Evolutionary conservation across 129 eudicot species (phyloP), one percentile per base, ranked within the genome.

Genomic region (Gnaphalium uliginosum): DNA sequence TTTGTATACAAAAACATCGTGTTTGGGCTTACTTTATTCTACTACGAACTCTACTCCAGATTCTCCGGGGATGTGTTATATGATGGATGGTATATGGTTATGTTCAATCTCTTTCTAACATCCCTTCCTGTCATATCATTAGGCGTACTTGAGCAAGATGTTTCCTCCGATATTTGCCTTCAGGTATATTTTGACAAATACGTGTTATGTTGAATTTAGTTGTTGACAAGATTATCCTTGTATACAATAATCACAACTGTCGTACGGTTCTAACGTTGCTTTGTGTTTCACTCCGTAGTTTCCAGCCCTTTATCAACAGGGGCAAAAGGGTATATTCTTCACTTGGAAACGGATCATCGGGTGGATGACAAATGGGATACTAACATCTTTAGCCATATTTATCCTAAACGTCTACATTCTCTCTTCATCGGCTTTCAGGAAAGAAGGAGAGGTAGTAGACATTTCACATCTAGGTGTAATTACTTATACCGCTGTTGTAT

Each of bases 91-190:
- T 86, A 83, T 71, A 73, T 86, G 87, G 85, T 83, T 67, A 74
- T 86, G 87, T 86, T 76, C 77, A 86, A 86, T 61, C 87, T 86
- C 9, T 76, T 83, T 69, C 74, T 86, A 68, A 86, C 90, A 35
- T 86, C 90, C 26, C 81, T 86, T 66, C 90, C 87, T 11, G 90
- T 86, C 30, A 83, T 86, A 54, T 74, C 90, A 2, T 66, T 86
- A 77, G 90, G 90, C 63, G 90, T 86, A 26, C 77, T 86, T 4
- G 90, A 86, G 67, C 90, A 86, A 70, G 90, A 86, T 66, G 90
- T 83, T 27, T 77, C 90, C n/a, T 78, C 90, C 3, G 87, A 83
- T 43, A 43, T 81, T 60, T 83, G 90, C 73, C 80, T 86, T 70
- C 79, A 86, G 87, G 90, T 86, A 86, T 8, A 30, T 57, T 46